Evolutionary conservation across 1,284 basidiomycete genomes (phyloP).

Genomic region (Chondrostereum purpureum): DNA sequence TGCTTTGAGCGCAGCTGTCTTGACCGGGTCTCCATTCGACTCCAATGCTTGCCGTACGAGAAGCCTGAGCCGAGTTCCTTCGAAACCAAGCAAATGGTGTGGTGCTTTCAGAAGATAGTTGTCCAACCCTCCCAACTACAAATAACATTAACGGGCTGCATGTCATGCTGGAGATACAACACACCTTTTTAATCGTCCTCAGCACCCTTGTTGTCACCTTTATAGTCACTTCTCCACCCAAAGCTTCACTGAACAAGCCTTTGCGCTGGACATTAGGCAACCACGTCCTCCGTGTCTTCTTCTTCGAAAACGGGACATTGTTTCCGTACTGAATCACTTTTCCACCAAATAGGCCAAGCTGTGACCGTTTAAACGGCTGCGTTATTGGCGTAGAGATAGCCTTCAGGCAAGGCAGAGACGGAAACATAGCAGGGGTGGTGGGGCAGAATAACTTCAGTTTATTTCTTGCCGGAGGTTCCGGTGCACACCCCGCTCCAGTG

Average conservation of each 20-base stretch:
- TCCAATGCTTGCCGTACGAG: conserved; percentile 41
- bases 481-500: too few relatives aligned
- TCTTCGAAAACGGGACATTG: conserved; percentile 86
- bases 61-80: conserved; percentile 69
- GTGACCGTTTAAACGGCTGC: conserved; percentile 70
- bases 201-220: conserved; percentile 72
- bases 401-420: conserved; percentile 26
- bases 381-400: conserved; percentile 28
- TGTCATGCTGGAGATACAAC: conserved; percentile 12
- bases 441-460: too few relatives aligned
- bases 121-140: conserved; percentile 72
- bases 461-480: too few relatives aligned
- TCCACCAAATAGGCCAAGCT: conserved; percentile 75
- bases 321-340: conserved; percentile 79
- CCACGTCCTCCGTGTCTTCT: conserved; percentile 90
- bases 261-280: conserved; percentile 81
- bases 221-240: conserved; percentile 52
- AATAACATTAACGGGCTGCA: conserved; percentile 3
- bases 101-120: conserved; percentile 67
- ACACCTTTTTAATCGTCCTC: conserved; percentile 74
- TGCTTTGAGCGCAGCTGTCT: background rate
- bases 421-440: too few relatives aligned
- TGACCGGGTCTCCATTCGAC: conserved; percentile 1
- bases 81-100: conserved; percentile 59
- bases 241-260: conserved; percentile 58